Evolutionary conservation across 441 rosid genomes (phyloP).

Genomic region (Pelargonium cotyledonis): DNA sequence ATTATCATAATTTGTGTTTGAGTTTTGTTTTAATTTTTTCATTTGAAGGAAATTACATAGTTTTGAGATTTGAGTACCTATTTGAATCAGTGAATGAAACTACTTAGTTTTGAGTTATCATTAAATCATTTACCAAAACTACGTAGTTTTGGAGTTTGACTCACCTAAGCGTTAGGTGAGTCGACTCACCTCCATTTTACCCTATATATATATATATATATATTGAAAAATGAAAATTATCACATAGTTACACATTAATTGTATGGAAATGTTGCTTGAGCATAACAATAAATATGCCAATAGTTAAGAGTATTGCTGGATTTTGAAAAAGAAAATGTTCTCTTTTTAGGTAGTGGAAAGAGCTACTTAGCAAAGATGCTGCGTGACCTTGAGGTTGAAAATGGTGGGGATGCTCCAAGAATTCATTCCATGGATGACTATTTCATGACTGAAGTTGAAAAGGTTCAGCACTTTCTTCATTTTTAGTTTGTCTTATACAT

Average conservation of each 20-base stretch:
- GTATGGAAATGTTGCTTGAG: background rate
- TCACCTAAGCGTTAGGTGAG: too few species aligned
- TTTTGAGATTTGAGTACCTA: too few species aligned
- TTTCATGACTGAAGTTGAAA: constrained; percentile 95
- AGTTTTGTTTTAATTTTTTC: too few species aligned
- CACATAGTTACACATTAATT: background rate
- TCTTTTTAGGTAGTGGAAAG: constrained; percentile 74
- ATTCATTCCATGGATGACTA: constrained; percentile 97
- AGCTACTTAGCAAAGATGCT: constrained; percentile 87
- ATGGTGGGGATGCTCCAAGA: constrained; percentile 81
- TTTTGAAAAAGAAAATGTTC: background rate
- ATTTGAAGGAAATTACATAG: too few species aligned
- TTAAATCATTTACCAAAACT: too few species aligned
- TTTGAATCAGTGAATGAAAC: too few species aligned
- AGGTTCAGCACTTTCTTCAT: constrained; percentile 38
- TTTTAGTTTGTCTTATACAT: constrained; percentile 14
- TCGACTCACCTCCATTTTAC: too few species aligned
- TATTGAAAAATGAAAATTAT: background rate
- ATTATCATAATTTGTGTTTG: too few species aligned
- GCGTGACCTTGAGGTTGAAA: constrained; percentile 83
- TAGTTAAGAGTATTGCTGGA: background rate
- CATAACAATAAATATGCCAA: background rate
- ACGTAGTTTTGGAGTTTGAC: too few species aligned
- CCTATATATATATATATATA: too few species aligned
- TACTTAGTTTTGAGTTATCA: too few species aligned